Conservation (phyloP, 1,284 basidiomycete genomes). For the Tylopilus orsonianus region DNA sequence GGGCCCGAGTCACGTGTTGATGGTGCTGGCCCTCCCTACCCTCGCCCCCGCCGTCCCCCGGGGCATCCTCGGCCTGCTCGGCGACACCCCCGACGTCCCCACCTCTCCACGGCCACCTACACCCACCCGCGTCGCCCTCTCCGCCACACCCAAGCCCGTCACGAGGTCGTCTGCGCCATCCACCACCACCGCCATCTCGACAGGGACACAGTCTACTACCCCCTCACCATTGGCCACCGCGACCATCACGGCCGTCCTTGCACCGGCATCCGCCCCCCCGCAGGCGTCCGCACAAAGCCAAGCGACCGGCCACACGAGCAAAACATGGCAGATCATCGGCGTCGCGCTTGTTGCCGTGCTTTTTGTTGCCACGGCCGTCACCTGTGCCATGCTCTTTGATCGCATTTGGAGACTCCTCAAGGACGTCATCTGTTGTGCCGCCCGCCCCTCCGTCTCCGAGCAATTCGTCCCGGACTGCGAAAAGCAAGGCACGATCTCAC, state of each 20-base stretch:
- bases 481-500: conserved; percentile 47
- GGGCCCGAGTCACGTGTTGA: conserved; percentile 3
- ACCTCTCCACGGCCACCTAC: not conserved
- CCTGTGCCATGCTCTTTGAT: conserved; percentile 64
- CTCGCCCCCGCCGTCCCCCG: conserved; percentile 1
- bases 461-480: conserved; percentile 64
- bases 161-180: not conserved
- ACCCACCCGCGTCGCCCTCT: not conserved
- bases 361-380: conserved; percentile 50
- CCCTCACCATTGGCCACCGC: not conserved
- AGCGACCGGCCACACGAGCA: conserved; percentile 15
- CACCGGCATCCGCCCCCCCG: conserved; percentile 3
- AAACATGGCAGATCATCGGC: conserved; percentile 65
- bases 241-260: not conserved
- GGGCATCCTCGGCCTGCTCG: conserved; percentile 22
- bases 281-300: conserved; percentile 9
- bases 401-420: conserved; percentile 59
- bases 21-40: conserved; percentile 4
- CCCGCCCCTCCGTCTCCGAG: conserved; percentile 41
- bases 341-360: conserved; percentile 60
- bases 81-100: not conserved
- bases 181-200: not conserved
- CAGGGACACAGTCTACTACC: not conserved
- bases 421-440: conserved; percentile 46
- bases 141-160: not conserved